Base-by-base conservation (phyloP, 2,329 filamentous ascomycete genomes). In the Fusarium papillatum region DNA sequence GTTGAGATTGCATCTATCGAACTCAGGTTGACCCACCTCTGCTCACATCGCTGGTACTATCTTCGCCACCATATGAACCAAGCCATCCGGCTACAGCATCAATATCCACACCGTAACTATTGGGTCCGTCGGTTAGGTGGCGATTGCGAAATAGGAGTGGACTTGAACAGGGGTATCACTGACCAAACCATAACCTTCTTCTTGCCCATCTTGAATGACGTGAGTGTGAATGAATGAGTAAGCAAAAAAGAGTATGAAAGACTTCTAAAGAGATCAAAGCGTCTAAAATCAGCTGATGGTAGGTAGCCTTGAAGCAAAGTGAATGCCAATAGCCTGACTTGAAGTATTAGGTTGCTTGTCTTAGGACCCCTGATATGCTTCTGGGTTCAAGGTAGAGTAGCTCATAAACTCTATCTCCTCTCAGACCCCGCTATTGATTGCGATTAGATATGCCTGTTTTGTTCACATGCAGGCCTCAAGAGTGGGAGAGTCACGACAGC, bases 31-130 rank as follows among this genome's bases (percentile, higher is more conserved):
- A 9, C 64, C 29, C 78, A 90, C 92, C 93, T 87, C 93, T 87
- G 80, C 90, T 93, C 74, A 95, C 95, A 77, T 95, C 93, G 80
- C 89, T 93, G 4, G 90, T 91, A n/a, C 89, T 92, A 81, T 95
- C 93, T 82, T 95, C 90, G 55, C 93, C 93, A 24, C 93, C 93
- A 78, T 95, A 95, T 0, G 91, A 93, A 2, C 93, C 93, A 2
- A 95, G 86, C 93, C 93, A 95, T n/a, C 93, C 93, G 7, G 93
- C 91, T 4, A 95, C 92, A 29, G 93, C 93, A 78, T 95, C 93
- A 46, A 95, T 93, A 76, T 95, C 93, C 53, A 95, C 91, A 9
- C 93, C 93, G 79, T 94, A 94, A 76, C 90, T 87, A 19, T 59
- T 10, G 38, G 22, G 57, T 22, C 13, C 13, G 55, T 39, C 36